Base-by-base conservation (phyloP, 1,284 basidiomycete species). In the Heterobasidion occidentale region DNA sequence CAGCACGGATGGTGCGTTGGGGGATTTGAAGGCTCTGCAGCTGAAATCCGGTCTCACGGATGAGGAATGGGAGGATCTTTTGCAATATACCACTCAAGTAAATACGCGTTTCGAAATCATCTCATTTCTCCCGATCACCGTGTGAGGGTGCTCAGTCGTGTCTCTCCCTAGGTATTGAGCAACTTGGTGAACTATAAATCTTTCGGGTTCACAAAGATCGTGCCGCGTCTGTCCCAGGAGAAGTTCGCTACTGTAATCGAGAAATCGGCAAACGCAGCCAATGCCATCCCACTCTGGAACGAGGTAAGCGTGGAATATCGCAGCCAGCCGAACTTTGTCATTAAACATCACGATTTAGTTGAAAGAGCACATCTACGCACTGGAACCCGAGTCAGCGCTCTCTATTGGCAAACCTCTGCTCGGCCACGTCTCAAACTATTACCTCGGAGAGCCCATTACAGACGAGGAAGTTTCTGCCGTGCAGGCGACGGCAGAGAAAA, bases 201-300 rank as follows among this genome's bases (percentile, higher is more conserved):
- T 2, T 93, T 93, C 61, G 91, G 91, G 0, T 89, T 88, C 64
- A 89, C 88, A 49, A 93, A 93, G 71, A 86, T 93, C 62, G 68
- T 90, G 55, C 91, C 91, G 35, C 85, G 91, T 38, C 64, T 88
- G 44, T 64, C 81, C 4, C 64, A 76, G 42, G 75, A 72, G 15
- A 82, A 80, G 62, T 92, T 93, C 65, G 78, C 76, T 47, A 74
- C 74, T 9, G 27, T 27, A 6, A 27, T 92, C 14, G 69, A 71
- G n/a, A 74, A 75, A 9, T 89, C 86, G 34, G 71, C 73, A 7
- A 86, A 86, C 59, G 74, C 78, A 5, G 63, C 74, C 1, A 74
- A 80, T 54, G 84, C 86, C 2, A 56, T 76, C 19, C 65, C 75
- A 0, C 70, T 91, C 3, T 92, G 88, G 83, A 71, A 79, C 14